phyloP scores from a whole-genome alignment of 495 filamentous ascomycete genomes.

The Trypethelium eluteriae region DNA sequence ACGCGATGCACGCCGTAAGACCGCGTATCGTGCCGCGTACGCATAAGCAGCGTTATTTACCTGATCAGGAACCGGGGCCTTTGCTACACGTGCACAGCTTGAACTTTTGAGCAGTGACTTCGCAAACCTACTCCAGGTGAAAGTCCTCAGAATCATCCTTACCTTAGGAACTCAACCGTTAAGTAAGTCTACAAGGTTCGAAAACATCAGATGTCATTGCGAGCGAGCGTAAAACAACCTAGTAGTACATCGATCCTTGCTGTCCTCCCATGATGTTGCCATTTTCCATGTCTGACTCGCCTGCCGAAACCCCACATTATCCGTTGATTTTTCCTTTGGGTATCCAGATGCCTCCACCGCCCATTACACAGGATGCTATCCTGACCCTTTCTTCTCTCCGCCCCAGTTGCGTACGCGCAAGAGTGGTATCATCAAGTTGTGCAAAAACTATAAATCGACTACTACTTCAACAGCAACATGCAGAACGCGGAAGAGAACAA shows the following conservation, averaged over 20 bases:
- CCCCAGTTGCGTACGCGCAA: conserved; percentile 2
- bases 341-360: neutral
- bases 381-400: neutral
- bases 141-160: too few species aligned
- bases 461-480: neutral
- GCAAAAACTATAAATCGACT: neutral
- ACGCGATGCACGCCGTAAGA: too few species aligned
- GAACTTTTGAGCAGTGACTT: too few species aligned
- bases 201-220: neutral
- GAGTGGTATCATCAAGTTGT: conserved; percentile 14
- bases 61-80: too few species aligned
- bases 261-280: neutral
- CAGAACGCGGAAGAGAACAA: neutral
- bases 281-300: neutral
- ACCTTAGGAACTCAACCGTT: too few species aligned
- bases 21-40: too few species aligned
- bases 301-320: too few species aligned
- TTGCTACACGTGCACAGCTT: too few species aligned
- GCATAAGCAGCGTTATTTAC: too few species aligned
- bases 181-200: too few species aligned
- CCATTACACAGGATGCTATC: neutral
- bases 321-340: neutral
- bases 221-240: neutral
- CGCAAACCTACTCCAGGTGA: too few species aligned
- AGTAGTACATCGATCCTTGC: neutral